These are phyloP conservation scores for Pseudocercospora fuligena DNA, from an alignment of 2,329 filamentous ascomycete species.

Conservation along the genomic window DNA sequence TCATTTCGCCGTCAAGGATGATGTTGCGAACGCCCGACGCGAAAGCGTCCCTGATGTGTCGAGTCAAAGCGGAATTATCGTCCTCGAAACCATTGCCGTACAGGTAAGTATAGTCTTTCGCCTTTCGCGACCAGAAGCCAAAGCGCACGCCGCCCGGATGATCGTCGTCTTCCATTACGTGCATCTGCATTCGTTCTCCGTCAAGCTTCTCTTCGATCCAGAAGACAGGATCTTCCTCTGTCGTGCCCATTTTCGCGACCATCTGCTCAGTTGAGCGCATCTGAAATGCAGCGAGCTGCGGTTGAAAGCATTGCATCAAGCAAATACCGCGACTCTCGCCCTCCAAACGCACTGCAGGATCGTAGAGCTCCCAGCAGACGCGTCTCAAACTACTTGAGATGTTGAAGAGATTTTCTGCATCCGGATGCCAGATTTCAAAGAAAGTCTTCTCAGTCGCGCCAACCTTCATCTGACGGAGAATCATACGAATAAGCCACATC, in stretches of 20 bases:
- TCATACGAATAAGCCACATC: slow-evolving; percentile 92
- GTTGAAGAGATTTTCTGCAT: slow-evolving; percentile 69
- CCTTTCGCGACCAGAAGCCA: slow-evolving; percentile 92
- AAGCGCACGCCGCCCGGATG: slow-evolving; percentile 74
- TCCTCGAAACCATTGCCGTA: slow-evolving; percentile 81
- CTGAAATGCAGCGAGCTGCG: slow-evolving; percentile 91
- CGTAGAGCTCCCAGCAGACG: slow-evolving; percentile 91
- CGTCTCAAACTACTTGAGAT: slow-evolving; percentile 87
- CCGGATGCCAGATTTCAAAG: slow-evolving; percentile 67
- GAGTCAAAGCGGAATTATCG: slow-evolving; percentile 75
- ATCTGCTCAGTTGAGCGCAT: slow-evolving; percentile 81
- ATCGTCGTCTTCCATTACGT: slow-evolving; percentile 75
- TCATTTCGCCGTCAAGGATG: slow-evolving; percentile 97
- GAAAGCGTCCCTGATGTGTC: slow-evolving; percentile 79
- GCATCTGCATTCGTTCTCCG: slow-evolving; percentile 95
- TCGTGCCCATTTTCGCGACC: slow-evolving; percentile 69
- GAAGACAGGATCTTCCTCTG: slow-evolving; percentile 74
- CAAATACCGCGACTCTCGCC: slow-evolving; percentile 74
- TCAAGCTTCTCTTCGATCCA: slow-evolving; percentile 99
- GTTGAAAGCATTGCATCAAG: slow-evolving; percentile 95
- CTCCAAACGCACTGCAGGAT: slow-evolving; percentile 73
- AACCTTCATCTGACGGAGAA: slow-evolving; percentile 78
- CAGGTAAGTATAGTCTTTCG: slow-evolving; percentile 93
- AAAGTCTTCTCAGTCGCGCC: slow-evolving; percentile 87
- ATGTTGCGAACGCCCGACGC: slow-evolving; percentile 76